Percentiles rank a stretch among this genome's conserved stretches.
Conservation (phyloP, 257 asterid genomes). For the Galeopsis tetrahit region DNA sequence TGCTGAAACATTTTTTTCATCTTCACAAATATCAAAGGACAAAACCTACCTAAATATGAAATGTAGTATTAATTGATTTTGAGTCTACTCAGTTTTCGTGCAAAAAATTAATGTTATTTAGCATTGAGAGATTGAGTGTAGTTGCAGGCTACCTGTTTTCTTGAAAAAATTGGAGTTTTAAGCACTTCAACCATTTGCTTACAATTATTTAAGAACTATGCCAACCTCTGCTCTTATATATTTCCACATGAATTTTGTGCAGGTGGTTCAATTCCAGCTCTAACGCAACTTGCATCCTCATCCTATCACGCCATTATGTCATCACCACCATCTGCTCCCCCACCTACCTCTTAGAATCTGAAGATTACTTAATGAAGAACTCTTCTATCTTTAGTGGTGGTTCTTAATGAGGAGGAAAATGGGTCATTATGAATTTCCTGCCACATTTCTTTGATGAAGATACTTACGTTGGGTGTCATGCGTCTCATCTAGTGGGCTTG, state of each 20-base stretch:
- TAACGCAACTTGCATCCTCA: constrained; percentile 85
- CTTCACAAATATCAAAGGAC: not conserved
- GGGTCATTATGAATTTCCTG: constrained; percentile 11
- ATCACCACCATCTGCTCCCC: constrained; percentile 57
- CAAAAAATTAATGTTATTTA: not conserved
- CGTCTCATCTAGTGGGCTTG: constrained; percentile 16
- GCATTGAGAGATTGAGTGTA: not conserved
- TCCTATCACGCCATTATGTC: constrained; percentile 72
- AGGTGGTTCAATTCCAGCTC: constrained; percentile 97
- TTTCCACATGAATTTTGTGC: constrained; percentile 35
- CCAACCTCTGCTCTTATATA: constrained; percentile 18
- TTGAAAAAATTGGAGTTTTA: not conserved
- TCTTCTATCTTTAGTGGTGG: constrained; percentile 36
- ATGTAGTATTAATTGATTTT: constrained; percentile 5
- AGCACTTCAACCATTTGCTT: constrained; percentile 18
- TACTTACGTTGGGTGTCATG: not conserved
- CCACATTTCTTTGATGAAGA: not conserved
- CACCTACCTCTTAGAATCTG: constrained; percentile 47
- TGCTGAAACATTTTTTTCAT: constrained; percentile 10
- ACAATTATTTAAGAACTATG: constrained; percentile 15
- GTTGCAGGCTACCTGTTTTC: not conserved
- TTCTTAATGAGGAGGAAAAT: constrained; percentile 18
- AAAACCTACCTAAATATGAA: constrained; percentile 1
- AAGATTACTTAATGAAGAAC: constrained; percentile 37
- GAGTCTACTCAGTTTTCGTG: not conserved